Conservation (phyloP, 441 rosid genomes). For the Gossypium lobatum region DNA sequence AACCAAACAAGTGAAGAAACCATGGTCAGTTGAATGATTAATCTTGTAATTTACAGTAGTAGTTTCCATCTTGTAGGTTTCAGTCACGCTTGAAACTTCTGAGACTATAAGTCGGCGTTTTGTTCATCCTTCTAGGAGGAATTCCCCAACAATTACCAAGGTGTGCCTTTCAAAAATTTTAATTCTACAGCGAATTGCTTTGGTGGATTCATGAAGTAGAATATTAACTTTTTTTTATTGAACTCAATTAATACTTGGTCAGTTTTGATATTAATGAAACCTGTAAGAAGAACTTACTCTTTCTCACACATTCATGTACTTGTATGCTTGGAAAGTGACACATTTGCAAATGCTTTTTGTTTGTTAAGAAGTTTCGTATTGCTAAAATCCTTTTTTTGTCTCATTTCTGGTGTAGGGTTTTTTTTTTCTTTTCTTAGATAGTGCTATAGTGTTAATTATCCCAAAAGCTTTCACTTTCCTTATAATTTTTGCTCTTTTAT, state of each 20-base stretch:
- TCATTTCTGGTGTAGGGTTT: not conserved
- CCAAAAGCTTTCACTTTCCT: not conserved
- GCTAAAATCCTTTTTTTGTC: not conserved
- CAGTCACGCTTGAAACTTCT: constrained; percentile 77
- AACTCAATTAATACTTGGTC: not conserved
- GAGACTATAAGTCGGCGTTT: constrained; percentile 66
- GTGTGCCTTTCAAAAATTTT: constrained; percentile 24
- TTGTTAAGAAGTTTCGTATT: not conserved
- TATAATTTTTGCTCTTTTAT: not conserved
- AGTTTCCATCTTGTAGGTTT: constrained; percentile 44
- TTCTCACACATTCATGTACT: not conserved
- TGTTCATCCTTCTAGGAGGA: constrained; percentile 83
- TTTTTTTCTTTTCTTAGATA: not conserved
- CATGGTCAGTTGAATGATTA: constrained; percentile 5
- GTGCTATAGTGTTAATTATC: not conserved
- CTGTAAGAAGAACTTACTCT: not conserved
- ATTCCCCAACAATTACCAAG: constrained; percentile 79
- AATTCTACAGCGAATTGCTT: not conserved
- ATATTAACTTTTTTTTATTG: not conserved
- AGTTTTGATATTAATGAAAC: not conserved
- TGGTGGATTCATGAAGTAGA: not conserved
- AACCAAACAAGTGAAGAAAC: not conserved
- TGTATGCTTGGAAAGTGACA: not conserved
- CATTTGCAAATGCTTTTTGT: not conserved
- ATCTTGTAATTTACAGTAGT: constrained; percentile 22